Base-by-base conservation (phyloP, 495 filamentous ascomycete species). In the Bombardia bombarda region DNA sequence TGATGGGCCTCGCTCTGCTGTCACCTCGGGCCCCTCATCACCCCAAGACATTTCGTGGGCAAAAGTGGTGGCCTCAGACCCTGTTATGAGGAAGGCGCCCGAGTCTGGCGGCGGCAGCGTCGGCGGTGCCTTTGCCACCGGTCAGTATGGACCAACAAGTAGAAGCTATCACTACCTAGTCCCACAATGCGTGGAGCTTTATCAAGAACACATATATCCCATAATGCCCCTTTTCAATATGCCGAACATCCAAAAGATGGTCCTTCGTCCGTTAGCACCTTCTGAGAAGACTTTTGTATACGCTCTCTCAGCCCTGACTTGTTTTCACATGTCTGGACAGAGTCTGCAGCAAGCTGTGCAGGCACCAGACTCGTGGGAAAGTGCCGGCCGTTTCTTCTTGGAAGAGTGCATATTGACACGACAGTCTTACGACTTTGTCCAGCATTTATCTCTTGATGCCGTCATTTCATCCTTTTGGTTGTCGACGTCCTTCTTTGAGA, bases 191-290 rank as follows among this genome's bases (percentile, higher is more conserved):
- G 50, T 65, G 10, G 56, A 63, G 17, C 55, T 63, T 6, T 65
- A 59, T 34, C 49, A 55, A 23, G 51, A 60, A 38, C 60, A 65
- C 37, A 57, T 65, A 26, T 65, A 63, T 33, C 62, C 62, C 38
- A 58, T 65, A 24, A 63, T 65, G 57, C 60, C 60, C 13, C 34
- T 65, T 4, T 35, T 63, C 9, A 55, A 65, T 32, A 59, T 65
- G 43, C 60, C 62, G 6, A 42, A 53, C 10, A 44, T 63, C 10
- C 51, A 49, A 23, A 47, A 32, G 12, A 56, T 53, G 34, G 32
- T 59, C 30, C 28, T 9, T 4, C 47, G 42, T 21, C 49, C 53
- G 0, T 32, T 59, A 23, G 51, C 51, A 24, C 49, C 47, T 31
- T 50, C 47, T 6, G 60, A 65, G 24, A 52, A 59, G 49, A 65